phyloP scores from a whole-genome alignment of 208 protist genomes.

The Naegleria lovaniensis region DNA sequence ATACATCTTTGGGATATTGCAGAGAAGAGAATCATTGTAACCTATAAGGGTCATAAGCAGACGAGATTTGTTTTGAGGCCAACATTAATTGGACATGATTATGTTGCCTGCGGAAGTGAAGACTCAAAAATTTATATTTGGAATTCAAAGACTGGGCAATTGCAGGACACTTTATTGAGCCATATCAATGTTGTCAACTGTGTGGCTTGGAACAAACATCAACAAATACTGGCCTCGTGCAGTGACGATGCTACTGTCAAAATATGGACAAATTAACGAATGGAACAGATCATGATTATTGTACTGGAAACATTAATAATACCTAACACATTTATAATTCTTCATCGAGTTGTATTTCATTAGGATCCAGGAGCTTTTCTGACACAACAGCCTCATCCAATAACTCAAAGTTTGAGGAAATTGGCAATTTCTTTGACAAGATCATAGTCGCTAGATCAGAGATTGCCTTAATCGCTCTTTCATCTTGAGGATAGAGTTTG shows the following conservation, averaged over 20 bases:
- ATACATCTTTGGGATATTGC: background rate
- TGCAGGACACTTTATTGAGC: background rate
- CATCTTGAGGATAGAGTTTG: background rate
- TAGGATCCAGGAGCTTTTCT: background rate
- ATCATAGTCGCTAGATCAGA: background rate
- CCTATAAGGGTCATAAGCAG: background rate
- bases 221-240: background rate
- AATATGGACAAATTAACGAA: background rate
- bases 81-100: background rate
- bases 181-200: background rate
- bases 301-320: too few species aligned
- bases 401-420: background rate
- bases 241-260: constrained; percentile 7
- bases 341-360: background rate
- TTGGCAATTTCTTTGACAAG: background rate
- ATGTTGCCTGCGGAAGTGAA: background rate
- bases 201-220: background rate
- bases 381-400: background rate
- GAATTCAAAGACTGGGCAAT: background rate
- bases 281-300: too few species aligned
- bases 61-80: background rate
- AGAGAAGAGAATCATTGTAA: background rate
- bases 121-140: constrained; percentile 20
- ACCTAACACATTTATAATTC: background rate
- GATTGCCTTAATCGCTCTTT: background rate